Evolutionary conservation across 2,329 filamentous ascomycete species (phyloP), one percentile per base, ranked within the genome.

Genomic region (Beauveria pseudobassiana): DNA sequence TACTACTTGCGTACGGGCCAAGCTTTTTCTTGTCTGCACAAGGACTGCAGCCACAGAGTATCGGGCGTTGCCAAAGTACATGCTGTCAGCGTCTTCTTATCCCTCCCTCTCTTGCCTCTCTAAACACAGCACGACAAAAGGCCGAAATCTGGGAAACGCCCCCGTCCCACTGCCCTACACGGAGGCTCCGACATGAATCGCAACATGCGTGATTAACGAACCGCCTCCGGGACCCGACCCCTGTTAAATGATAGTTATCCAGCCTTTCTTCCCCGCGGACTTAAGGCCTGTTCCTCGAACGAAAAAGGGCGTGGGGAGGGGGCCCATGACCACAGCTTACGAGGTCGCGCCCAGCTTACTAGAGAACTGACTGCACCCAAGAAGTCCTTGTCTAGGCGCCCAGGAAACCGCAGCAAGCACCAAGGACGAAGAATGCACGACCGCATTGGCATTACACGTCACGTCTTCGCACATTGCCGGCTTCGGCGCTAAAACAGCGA

Each of bases 201-300:
- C 34, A 51, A 24, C 56, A 28, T 51, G 46, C 34, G 56, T 59
- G 56, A 59, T 59, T 51, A 51, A 59, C n/a, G 14, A 58, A 18
- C 12, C n/a, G 43, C n/a, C 46, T 24, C 22, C 22, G 34, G 34
- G 24, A 10, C 8, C 6, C 14, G 2, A 2, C 50, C 46, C 26
- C 20, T 51, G 28, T 18, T 40, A 24, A 18, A 28, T 42, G 30
- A 16, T n/a, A 28, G 16, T 24, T 51, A 30, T 38, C 34, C 34
- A 38, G 34, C 34, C 12, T 51, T 12, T 50, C 46, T 59, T 51
- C 46, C 56, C 46, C 56, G 56, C 56, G 56, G 56, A 59, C 56
- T 51, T 45, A 28, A 20, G 3, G 43, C 14, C 43, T 12, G 43
- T 26, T 57, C 26, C 46, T 59, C 46, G 22, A 28, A 46, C 43